Evolutionary conservation across 164 flowering plant genomes (phyloP).

Genomic region (Taxillus chinensis): DNA sequence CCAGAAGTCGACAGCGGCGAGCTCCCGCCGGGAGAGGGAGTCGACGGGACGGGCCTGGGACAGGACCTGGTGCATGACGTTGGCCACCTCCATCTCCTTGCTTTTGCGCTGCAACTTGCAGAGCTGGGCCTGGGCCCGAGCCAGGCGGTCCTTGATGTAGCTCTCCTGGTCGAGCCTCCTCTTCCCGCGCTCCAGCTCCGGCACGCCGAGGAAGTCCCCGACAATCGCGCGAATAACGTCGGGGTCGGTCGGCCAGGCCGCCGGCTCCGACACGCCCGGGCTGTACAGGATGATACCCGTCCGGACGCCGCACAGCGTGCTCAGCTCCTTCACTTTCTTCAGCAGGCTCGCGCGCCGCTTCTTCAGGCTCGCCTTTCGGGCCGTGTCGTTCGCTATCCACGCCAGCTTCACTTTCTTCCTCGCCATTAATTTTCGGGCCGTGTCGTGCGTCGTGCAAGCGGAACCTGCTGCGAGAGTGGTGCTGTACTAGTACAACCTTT

Average conservation of each 20-base stretch:
- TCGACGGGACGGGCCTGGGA: background rate
- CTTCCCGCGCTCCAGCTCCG: slow-evolving; percentile 14
- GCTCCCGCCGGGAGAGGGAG: slow-evolving; percentile 5
- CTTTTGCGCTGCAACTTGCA: slow-evolving; percentile 8
- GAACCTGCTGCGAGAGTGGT: too few relatives aligned
- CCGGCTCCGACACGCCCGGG: slow-evolving; percentile 13
- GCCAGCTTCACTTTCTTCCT: slow-evolving; percentile 24
- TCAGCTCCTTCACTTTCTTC: slow-evolving; percentile 25
- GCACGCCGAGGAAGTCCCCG: slow-evolving; percentile 1
- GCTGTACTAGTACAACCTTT: too few relatives aligned
- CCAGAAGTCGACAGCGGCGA: slow-evolving; percentile 10
- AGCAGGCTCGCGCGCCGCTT: slow-evolving; percentile 18
- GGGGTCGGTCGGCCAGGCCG: slow-evolving; percentile 13
- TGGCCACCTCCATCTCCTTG: slow-evolving; percentile 11
- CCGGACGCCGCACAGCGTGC: slow-evolving; percentile 15
- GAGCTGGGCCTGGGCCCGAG: slow-evolving; percentile 7
- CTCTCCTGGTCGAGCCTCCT: slow-evolving; percentile 20
- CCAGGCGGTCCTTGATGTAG: slow-evolving; percentile 13
- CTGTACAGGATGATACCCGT: slow-evolving; percentile 16
- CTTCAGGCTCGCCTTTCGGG: slow-evolving; percentile 23
- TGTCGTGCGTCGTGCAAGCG: background rate
- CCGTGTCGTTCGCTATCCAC: slow-evolving; percentile 16
- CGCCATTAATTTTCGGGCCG: slow-evolving; percentile 7
- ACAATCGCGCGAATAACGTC: slow-evolving; percentile 4
- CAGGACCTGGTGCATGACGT: slow-evolving; percentile 13